Evolutionary conservation across 1,284 basidiomycete species (phyloP), one percentile per base, ranked within the genome.

Genomic region (Heimioporus retisporus): DNA sequence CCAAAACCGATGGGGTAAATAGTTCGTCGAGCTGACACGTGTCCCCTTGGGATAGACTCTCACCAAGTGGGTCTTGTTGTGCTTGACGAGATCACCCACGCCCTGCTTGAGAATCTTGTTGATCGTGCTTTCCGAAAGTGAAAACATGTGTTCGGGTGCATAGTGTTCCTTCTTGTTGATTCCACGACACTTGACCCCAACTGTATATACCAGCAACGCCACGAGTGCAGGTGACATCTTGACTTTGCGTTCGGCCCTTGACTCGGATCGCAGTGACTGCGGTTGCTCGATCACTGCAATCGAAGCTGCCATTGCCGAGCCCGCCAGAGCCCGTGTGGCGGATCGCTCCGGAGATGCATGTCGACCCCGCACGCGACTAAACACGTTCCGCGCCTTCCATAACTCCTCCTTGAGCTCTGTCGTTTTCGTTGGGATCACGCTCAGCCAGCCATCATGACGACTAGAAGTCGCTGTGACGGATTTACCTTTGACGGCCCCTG

Each of bases 121-220:
- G 62, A 90, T 90, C n/a, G 89, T 90, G 68, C 85, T 90, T 82
- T 99, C 98, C 0, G 96, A 97, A 6, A 99, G 85, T 7, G 96
- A 98, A 78, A 99, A 97, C 77, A 99, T 88, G 75, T 99, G 95
- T 73, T 96, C 92, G 0, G 92, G 87, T 3, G 91, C 92, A 77
- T 99, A 99, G 43, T 86, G 82, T 70, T 96, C 93, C 70, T 96
- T 93, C 81, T 96, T 94, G 81, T 96, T 95, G 77, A 99, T 88
- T 0, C 97, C 97, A 51, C 92, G 92, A 73, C 93, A 98, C 79
- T 97, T 97, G 72, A 99, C 96, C 16, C 97, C 98, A 55, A 97
- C 90, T 3, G 97, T 98, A 80, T 99, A 99, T 25, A 99, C 92
- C 14, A 99, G 87, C 19, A 99, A 86, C 1, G 88, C 86, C 2